A percentile compares a stretch with the other conserved stretches of the same genome.
phyloP scores from a whole-genome alignment of 768 basidiomycete species.

The Pisolithus albus region DNA sequence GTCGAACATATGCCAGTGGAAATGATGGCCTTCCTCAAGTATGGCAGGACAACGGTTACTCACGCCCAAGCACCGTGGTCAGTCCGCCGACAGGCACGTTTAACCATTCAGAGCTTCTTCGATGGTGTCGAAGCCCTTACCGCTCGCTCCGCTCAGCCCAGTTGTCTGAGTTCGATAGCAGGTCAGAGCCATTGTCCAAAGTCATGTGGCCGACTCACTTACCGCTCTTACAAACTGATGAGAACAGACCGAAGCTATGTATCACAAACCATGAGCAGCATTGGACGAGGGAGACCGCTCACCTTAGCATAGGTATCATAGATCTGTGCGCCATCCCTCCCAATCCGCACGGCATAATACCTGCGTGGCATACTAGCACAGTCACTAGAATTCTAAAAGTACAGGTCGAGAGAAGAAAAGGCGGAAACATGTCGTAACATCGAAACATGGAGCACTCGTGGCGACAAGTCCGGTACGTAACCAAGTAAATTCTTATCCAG shows the following conservation, averaged over 20 bases:
- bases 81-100: constrained; percentile 1
- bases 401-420: neutral
- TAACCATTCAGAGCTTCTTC: constrained; percentile 23
- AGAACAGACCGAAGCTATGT: too few relatives aligned
- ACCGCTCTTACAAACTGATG: neutral
- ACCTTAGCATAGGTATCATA: constrained; percentile 26
- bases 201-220: neutral
- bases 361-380: constrained; percentile 14
- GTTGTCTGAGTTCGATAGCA: constrained; percentile 13
- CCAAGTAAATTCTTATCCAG: neutral
- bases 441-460: too few relatives aligned
- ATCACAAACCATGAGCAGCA: too few relatives aligned
- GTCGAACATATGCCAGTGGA: neutral
- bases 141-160: constrained; percentile 27
- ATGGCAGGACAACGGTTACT: constrained; percentile 2
- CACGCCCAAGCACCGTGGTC: constrained; percentile 14
- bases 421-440: neutral
- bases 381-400: neutral
- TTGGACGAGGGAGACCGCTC: constrained; percentile 5
- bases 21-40: neutral
- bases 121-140: constrained; percentile 26
- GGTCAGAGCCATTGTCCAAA: neutral
- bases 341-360: constrained; percentile 32
- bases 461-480: too few relatives aligned
- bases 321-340: constrained; percentile 26